phyloP scores from a whole-genome alignment of 2,329 filamentous ascomycete genomes.

The Chaetothyriales sp. region DNA sequence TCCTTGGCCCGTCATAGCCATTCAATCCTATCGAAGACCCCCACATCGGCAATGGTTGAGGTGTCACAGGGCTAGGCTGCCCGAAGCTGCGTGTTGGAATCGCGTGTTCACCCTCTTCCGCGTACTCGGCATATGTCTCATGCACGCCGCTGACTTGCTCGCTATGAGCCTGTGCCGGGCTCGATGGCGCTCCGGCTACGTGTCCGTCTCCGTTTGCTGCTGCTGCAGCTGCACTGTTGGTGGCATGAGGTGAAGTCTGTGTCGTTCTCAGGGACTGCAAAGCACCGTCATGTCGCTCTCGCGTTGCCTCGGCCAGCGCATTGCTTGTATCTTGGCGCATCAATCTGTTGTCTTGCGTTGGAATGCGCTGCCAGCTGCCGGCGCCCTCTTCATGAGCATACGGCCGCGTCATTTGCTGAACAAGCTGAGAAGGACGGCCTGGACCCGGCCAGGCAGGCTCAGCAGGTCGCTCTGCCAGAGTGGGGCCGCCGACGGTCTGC shows the following conservation, averaged over 20 bases:
- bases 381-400: background rate
- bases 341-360: background rate
- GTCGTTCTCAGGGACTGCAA: background rate
- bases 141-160: background rate
- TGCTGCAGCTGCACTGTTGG: background rate
- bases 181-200: background rate
- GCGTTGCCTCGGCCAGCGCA: background rate
- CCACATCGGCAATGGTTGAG: constrained; percentile 7
- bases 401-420: background rate
- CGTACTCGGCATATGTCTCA: background rate
- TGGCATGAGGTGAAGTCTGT: constrained; percentile 1
- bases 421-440: background rate
- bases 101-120: background rate
- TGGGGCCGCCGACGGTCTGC: no score
- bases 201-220: no score
- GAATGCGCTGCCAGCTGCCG: background rate
- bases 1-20: background rate
- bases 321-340: background rate
- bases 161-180: background rate
- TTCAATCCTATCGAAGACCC: background rate
- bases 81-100: background rate
- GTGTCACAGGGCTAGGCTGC: background rate
- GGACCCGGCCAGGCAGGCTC: background rate
- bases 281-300: background rate
- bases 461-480: background rate